Evolutionary conservation across 2,329 filamentous ascomycete genomes (phyloP).

Genomic region (Neonectria sp.): DNA sequence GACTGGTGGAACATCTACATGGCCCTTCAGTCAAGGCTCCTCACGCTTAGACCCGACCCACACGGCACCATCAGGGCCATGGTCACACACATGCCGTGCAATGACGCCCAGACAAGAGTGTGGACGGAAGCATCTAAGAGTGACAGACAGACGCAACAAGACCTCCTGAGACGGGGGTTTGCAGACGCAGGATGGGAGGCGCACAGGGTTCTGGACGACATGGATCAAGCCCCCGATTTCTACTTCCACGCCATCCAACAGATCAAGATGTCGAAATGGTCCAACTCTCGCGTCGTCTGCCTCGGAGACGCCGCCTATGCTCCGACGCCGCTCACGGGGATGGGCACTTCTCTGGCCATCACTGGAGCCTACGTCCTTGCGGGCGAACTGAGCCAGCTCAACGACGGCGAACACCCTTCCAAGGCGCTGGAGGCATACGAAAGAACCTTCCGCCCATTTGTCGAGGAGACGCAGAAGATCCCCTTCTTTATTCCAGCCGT

Average conservation of each 20-base stretch:
- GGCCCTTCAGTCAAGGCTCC: background rate
- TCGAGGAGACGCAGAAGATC: background rate
- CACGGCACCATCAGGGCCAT: background rate
- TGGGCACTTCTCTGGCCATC: background rate
- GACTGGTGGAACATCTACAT: conserved; percentile 1
- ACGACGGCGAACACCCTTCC: background rate
- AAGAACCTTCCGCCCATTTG: background rate
- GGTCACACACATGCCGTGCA: background rate
- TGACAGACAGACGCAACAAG: background rate
- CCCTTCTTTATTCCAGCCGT: background rate
- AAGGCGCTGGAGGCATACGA: background rate
- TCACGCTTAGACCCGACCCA: background rate
- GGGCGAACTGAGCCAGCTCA: background rate
- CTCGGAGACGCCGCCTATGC: conserved; percentile 5
- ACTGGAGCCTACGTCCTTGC: background rate
- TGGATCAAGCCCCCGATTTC: background rate
- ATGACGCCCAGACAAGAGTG: background rate
- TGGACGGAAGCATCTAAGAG: background rate
- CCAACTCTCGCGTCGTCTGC: background rate
- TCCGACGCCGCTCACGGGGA: background rate
- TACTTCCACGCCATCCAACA: conserved; percentile 4
- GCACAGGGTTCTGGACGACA: background rate
- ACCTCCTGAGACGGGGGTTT: background rate
- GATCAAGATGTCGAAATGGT: conserved; percentile 1
- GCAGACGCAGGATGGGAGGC: background rate